phyloP scores from a whole-genome alignment of 2,329 filamentous ascomycete genomes.

The Cladosporium sp. region DNA sequence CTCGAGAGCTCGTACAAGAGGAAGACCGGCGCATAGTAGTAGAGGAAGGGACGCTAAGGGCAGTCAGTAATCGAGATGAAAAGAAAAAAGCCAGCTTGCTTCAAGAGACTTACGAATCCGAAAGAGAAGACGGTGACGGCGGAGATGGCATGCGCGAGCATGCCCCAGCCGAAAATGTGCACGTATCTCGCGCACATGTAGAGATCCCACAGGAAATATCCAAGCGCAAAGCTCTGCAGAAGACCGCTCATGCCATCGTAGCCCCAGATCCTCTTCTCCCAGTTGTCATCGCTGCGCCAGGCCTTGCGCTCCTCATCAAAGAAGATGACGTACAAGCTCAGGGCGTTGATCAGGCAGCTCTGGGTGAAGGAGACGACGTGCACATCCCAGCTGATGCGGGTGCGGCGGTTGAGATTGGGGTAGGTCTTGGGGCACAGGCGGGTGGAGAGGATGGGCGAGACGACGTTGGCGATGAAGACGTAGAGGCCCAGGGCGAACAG shows the following conservation, averaged over 20 bases:
- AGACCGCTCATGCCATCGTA: slow-evolving; percentile 70
- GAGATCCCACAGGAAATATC: slow-evolving; percentile 84
- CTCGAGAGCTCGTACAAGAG: slow-evolving; percentile 85
- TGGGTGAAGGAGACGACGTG: slow-evolving; percentile 83
- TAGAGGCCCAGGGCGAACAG: slow-evolving; percentile 64
- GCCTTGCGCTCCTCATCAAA: slow-evolving; percentile 62
- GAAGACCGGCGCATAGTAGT: slow-evolving; percentile 76
- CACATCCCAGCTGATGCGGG: slow-evolving; percentile 77
- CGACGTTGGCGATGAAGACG: slow-evolving; percentile 59
- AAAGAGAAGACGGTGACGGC: slow-evolving; percentile 71
- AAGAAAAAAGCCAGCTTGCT: neutral
- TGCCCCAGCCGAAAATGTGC: slow-evolving; percentile 69
- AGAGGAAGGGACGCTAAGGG: slow-evolving; percentile 70
- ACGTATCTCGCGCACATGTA: slow-evolving; percentile 64
- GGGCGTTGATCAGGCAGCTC: slow-evolving; percentile 64
- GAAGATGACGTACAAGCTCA: slow-evolving; percentile 72
- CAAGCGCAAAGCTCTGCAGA: slow-evolving; percentile 70
- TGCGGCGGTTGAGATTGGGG: slow-evolving; percentile 55
- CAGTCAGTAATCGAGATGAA: neutral
- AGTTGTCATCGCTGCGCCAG: slow-evolving; percentile 49
- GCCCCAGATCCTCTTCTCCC: slow-evolving; percentile 64
- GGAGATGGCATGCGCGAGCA: slow-evolving; percentile 71
- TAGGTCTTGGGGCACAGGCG: slow-evolving; percentile 62
- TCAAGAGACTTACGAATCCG: slow-evolving; percentile 64
- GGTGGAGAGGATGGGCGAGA: slow-evolving; percentile 65